Percentiles rank a stretch among this genome's conserved stretches.
phyloP scores from a whole-genome alignment of 2,329 filamentous ascomycete genomes.

The Parascedosporium putredinis region DNA sequence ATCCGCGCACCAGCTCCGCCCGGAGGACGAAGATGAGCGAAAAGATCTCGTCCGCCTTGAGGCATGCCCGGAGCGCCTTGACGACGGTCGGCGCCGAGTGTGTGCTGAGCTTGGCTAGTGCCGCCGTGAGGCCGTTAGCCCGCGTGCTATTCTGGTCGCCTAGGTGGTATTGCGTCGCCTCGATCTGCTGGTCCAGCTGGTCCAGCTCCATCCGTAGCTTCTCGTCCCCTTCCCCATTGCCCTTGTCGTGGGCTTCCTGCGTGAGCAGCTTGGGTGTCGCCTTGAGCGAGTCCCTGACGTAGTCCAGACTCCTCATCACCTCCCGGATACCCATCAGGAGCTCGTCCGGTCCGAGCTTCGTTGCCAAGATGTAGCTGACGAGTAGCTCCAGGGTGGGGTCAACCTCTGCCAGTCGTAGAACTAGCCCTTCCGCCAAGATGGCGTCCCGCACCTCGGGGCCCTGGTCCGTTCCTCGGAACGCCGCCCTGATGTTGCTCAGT shows the following conservation, averaged over 20 bases:
- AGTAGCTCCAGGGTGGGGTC: slow-evolving; percentile 60
- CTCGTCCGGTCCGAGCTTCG: slow-evolving; percentile 55
- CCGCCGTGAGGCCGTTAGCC: slow-evolving; percentile 53
- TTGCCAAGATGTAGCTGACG: slow-evolving; percentile 53
- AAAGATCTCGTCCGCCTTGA: slow-evolving; percentile 58
- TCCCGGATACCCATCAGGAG: slow-evolving; percentile 55
- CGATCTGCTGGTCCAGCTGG: slow-evolving; percentile 53
- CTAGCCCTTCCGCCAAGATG: slow-evolving; percentile 47
- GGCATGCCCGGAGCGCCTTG: slow-evolving; percentile 49
- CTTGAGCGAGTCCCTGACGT: slow-evolving; percentile 35
- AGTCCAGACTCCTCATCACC: slow-evolving; percentile 59
- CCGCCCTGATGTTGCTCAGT: slow-evolving; percentile 45
- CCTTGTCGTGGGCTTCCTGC: slow-evolving; percentile 19
- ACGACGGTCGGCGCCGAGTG: slow-evolving; percentile 53
- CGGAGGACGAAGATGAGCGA: slow-evolving; percentile 64
- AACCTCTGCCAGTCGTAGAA: slow-evolving; percentile 50
- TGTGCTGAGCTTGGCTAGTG: slow-evolving; percentile 58
- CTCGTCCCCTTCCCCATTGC: slow-evolving; percentile 26
- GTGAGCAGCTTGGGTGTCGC: slow-evolving; percentile 19
- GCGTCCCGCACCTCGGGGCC: slow-evolving; percentile 31
- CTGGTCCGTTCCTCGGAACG: slow-evolving; percentile 39
- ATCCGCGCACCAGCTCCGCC: slow-evolving; percentile 61
- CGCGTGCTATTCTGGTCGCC: slow-evolving; percentile 53
- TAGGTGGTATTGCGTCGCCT: slow-evolving; percentile 57
- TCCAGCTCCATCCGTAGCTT: slow-evolving; percentile 39